Conservation (phyloP, 164 flowering plant genomes). For the Aristolochia fimbriata region DNA sequence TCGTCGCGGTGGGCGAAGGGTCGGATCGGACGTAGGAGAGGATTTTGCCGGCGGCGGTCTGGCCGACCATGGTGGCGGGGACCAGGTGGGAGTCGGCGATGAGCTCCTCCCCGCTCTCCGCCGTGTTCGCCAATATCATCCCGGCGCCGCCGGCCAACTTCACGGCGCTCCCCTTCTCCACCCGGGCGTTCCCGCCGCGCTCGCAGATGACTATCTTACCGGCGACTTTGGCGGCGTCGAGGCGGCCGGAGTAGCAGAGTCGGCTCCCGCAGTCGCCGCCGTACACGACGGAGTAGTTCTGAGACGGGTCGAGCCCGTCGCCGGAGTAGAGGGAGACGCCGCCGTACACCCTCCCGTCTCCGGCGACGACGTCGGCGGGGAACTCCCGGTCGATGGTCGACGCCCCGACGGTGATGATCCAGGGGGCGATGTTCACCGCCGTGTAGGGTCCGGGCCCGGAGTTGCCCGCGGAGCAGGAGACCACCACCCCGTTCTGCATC, state of each 20-base stretch:
- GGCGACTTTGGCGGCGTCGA: slow-evolving; percentile 36
- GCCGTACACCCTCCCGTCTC: slow-evolving; percentile 46
- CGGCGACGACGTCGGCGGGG: slow-evolving; percentile 69
- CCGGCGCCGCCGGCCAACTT: slow-evolving; percentile 72
- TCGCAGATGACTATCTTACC: slow-evolving; percentile 87
- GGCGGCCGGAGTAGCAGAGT: slow-evolving; percentile 30
- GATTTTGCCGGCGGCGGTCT: slow-evolving; percentile 43
- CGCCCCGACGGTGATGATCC: slow-evolving; percentile 92
- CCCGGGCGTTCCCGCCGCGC: slow-evolving; percentile 68
- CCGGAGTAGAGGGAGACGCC: slow-evolving; percentile 81
- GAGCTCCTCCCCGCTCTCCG: slow-evolving; percentile 62
- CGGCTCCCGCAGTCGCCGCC: slow-evolving; percentile 32
- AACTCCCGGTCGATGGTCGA: slow-evolving; percentile 83
- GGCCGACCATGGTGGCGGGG: slow-evolving; percentile 75
- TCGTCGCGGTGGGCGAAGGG: slow-evolving; percentile 47
- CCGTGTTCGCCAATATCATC: slow-evolving; percentile 72
- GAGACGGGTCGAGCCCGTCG: slow-evolving; percentile 15
- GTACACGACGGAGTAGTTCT: slow-evolving; percentile 23
- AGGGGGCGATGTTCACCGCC: slow-evolving; percentile 78
- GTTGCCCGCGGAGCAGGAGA: slow-evolving; percentile 86
- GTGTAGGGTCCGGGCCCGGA: slow-evolving; percentile 67
- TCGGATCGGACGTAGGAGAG: slow-evolving; percentile 27
- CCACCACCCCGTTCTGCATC: slow-evolving; percentile 45
- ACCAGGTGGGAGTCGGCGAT: slow-evolving; percentile 70
- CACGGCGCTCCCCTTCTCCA: slow-evolving; percentile 71